Conservation (phyloP, 768 basidiomycete genomes). For the Pulveroboletus sp. region DNA sequence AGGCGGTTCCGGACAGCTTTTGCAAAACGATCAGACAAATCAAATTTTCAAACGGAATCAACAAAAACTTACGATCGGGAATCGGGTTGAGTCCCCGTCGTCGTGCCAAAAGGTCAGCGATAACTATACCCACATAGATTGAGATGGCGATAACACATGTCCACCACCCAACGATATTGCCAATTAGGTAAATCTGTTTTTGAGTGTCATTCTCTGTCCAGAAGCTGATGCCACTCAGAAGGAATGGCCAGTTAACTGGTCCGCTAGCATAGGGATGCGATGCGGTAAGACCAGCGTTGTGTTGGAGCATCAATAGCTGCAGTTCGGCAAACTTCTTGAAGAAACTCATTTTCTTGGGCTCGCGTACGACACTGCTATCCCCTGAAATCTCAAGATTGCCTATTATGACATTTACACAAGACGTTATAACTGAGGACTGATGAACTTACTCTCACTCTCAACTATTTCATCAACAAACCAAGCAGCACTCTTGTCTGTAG, state of each 20-base stretch:
- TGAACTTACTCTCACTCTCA: constrained; percentile 57
- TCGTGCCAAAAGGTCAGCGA: constrained; percentile 85
- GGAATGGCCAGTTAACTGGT: constrained; percentile 99
- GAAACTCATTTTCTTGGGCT: constrained; percentile 82
- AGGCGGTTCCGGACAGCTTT: constrained; percentile 88
- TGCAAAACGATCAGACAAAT: constrained; percentile 1
- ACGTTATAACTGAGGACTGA: neutral
- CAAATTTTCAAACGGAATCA: neutral
- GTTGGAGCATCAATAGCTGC: constrained; percentile 93
- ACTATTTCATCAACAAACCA: constrained; percentile 91
- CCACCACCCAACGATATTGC: constrained; percentile 96
- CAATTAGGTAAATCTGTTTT: constrained; percentile 95
- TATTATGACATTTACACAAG: constrained; percentile 35
- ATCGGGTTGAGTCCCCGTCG: constrained; percentile 82
- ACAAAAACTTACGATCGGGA: constrained; percentile 65
- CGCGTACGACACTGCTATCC: constrained; percentile 48
- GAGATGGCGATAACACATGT: constrained; percentile 80
- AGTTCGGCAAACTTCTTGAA: constrained; percentile 93
- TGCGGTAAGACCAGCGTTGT: constrained; percentile 98
- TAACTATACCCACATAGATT: constrained; percentile 84
- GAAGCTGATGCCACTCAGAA: constrained; percentile 93
- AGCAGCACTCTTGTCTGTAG: constrained; percentile 70
- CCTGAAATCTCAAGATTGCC: constrained; percentile 50
- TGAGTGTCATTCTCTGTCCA: constrained; percentile 86
- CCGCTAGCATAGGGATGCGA: constrained; percentile 93